Conservation (phyloP, 176 grass and related monocot species). For the Poa annua region DNA sequence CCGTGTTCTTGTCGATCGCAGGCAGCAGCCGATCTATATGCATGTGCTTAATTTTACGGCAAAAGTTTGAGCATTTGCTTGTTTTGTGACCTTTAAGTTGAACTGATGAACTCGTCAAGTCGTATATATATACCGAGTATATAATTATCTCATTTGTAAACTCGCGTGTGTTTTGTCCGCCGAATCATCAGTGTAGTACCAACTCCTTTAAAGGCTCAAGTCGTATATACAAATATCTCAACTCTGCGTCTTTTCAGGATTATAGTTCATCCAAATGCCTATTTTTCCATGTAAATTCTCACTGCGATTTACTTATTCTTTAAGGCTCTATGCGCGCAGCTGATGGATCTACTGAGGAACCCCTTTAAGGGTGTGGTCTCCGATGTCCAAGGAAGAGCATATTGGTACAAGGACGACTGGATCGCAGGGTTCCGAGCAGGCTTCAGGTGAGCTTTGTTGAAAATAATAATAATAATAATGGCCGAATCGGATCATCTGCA, state of each 20-base stretch:
- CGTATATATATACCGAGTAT: too few relatives aligned
- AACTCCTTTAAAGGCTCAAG: too few relatives aligned
- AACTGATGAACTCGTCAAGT: not conserved
- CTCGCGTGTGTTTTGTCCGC: not conserved
- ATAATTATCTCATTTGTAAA: not conserved
- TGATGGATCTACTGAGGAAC: constrained; percentile 54
- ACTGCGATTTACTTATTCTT: not conserved
- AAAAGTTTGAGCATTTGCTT: not conserved
- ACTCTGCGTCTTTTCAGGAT: too few relatives aligned
- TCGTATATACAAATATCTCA: too few relatives aligned
- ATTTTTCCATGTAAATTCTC: not conserved
- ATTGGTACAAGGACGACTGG: constrained; percentile 88
- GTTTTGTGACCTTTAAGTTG: not conserved
- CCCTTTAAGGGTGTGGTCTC: constrained; percentile 64
- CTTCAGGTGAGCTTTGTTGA: constrained; percentile 52
- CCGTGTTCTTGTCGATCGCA: not conserved
- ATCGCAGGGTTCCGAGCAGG: constrained; percentile 50
- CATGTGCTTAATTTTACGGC: not conserved
- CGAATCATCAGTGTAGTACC: not conserved
- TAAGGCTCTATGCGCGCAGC: constrained; percentile 2
- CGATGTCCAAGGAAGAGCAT: constrained; percentile 68
- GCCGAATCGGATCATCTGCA: not conserved
- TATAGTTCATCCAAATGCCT: not conserved
- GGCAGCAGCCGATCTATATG: not conserved
- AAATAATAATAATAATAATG: too few relatives aligned